phyloP scores from a whole-genome alignment of 2,329 filamentous ascomycete species.

The Lachnellula suecica region DNA sequence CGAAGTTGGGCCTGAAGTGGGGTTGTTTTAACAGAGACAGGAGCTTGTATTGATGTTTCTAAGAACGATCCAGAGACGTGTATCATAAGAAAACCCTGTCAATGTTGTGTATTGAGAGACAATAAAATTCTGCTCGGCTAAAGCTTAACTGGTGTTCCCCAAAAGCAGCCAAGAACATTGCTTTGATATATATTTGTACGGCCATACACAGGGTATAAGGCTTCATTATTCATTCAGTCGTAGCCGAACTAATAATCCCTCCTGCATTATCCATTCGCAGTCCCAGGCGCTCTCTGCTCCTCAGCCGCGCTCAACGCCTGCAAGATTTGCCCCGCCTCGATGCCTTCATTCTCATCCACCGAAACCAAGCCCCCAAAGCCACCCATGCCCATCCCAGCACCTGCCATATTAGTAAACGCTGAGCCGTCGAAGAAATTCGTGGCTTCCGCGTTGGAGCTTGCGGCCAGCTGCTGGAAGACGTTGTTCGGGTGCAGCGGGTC shows the following conservation, averaged over 20 bases:
- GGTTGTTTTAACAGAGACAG: no score
- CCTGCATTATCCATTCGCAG: slow-evolving; percentile 2
- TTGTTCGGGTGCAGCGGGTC: slow-evolving; percentile 31
- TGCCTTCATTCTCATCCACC: slow-evolving; percentile 28
- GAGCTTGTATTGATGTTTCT: no score
- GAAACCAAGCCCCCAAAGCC: slow-evolving; percentile 6
- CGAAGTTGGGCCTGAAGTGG: no score
- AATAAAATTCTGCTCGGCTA: no score
- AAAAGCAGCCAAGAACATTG: no score
- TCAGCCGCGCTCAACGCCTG: slow-evolving; percentile 31
- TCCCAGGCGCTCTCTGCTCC: slow-evolving; percentile 15
- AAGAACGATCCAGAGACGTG: no score
- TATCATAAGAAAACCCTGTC: no score
- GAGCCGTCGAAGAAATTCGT: slow-evolving; percentile 21
- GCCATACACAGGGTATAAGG: no score
- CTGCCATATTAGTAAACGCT: slow-evolving; percentile 15
- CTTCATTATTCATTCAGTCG: neutral
- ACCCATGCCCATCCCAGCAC: slow-evolving; percentile 4
- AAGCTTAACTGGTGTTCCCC: no score
- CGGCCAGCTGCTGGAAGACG: slow-evolving; percentile 31
- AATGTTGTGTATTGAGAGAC: no score
- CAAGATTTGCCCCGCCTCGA: slow-evolving; percentile 33
- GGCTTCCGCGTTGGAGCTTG: slow-evolving; percentile 27
- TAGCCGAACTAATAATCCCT: neutral
- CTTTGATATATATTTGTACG: no score